A percentile compares a stretch with the other conserved stretches of the same genome.
Evolutionary conservation across 495 filamentous ascomycete species (phyloP).

Genomic region (Trichoderma virens): DNA sequence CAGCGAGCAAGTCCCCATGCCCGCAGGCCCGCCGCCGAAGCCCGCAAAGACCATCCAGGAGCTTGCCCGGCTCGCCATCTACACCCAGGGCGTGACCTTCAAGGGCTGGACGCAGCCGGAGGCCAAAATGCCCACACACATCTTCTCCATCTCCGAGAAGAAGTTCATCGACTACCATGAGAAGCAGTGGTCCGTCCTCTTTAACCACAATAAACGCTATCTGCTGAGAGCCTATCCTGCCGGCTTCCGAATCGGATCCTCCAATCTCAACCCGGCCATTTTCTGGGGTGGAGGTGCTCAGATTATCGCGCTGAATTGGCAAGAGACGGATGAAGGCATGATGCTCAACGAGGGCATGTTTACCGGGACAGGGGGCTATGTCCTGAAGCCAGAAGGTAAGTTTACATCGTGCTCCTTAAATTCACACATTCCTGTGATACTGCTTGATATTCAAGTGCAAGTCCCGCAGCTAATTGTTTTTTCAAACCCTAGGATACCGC

Average conservation of each 20-base stretch:
- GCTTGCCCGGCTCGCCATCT: slow-evolving; percentile 69
- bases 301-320: slow-evolving; percentile 92
- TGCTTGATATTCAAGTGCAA: background rate
- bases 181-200: slow-evolving; percentile 51
- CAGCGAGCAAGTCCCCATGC: slow-evolving; percentile 8
- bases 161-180: slow-evolving; percentile 64
- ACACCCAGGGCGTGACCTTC: slow-evolving; percentile 76
- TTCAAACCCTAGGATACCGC: background rate
- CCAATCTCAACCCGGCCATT: slow-evolving; percentile 72
- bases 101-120: slow-evolving; percentile 52
- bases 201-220: slow-evolving; percentile 73
- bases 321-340: slow-evolving; percentile 81
- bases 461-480: background rate
- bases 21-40: slow-evolving; percentile 22
- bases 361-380: slow-evolving; percentile 67
- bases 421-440: background rate
- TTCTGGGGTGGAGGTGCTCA: slow-evolving; percentile 90
- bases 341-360: slow-evolving; percentile 98
- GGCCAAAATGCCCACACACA: slow-evolving; percentile 67
- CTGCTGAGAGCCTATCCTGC: slow-evolving; percentile 88
- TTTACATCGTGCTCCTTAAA: background rate
- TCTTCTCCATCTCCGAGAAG: slow-evolving; percentile 81
- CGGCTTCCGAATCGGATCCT: slow-evolving; percentile 71
- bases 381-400: slow-evolving; percentile 66
- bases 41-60: slow-evolving; percentile 66